Conservation (phyloP, 345 rosid species). For the Punica granatum region DNA sequence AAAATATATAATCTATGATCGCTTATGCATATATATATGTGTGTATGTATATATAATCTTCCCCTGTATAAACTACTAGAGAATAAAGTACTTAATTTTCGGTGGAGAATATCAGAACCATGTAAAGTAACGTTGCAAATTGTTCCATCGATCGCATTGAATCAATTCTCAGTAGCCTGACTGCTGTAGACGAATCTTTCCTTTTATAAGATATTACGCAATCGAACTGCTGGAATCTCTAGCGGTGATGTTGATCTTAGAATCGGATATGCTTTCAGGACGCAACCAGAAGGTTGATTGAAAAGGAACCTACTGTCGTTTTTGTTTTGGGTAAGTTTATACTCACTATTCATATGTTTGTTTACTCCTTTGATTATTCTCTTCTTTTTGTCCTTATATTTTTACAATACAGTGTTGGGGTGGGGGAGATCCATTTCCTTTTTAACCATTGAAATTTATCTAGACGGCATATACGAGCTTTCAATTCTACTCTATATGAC, state of each 20-base stretch:
- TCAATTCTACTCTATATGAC: not conserved
- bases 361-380: not conserved
- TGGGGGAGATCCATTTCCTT: not conserved
- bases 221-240: not conserved
- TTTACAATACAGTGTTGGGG: not conserved
- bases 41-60: too few relatives aligned
- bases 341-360: not conserved
- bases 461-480: not conserved
- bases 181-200: not conserved
- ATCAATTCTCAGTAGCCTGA: not conserved
- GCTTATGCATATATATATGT: too few relatives aligned
- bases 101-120: not conserved
- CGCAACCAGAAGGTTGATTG: conserved; percentile 26
- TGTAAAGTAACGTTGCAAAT: not conserved
- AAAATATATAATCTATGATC: too few relatives aligned
- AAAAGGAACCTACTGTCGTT: conserved; percentile 65
- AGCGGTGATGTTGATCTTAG: conserved; percentile 6
- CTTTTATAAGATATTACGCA: not conserved
- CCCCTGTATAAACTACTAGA: not conserved
- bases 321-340: conserved; percentile 75
- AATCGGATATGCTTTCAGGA: conserved; percentile 31
- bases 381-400: not conserved
- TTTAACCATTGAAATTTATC: not conserved
- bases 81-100: not conserved
- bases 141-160: not conserved